Evolutionary conservation across 148 eudicot species (phyloP), one percentile per base, ranked within the genome.

Genomic region (Silene latifolia): DNA sequence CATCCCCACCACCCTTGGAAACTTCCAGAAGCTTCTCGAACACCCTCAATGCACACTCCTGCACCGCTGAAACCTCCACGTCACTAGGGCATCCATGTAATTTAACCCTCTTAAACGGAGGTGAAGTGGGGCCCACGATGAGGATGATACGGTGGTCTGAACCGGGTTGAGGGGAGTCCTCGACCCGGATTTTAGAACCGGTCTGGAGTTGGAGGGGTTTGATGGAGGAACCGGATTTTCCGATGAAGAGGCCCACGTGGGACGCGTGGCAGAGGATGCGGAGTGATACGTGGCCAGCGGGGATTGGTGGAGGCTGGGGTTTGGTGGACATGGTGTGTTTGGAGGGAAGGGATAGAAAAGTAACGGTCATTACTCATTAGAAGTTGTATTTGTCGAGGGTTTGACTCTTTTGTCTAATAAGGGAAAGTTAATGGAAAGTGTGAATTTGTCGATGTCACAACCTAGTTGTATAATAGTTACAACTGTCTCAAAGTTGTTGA

Each of bases 1-100:
- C 79, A 56, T 83, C 88, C 57, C 14, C 21, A 67, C 83, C 90
- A 62, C 14, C 3, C 53, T 83, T 87, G 18, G 91, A 87, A 54
- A 93, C 90, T 25, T 88, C 86, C 11, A 90, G 72, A 46, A 93
- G 78, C 85, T 84, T 85, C 86, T 93, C 98, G 56, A 90, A 93
- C 65, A 89, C 96, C 80, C 86, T 89, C 51, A 93, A 9, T 53
- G 89, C 76, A 62, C 91, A 89, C 72, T 86, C 88, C 70, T 93
- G 96, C 18, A 82, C 91, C 7, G 86, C 82, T 18, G 98, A 90
- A 0, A 87, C 86, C 66, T 84, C 80, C 4, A 11, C 76, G 4
- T 20, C 78, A 19, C 7, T 7, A 35, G 5, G 44, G 17, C 44
- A 20, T 19, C 11, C 32, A 0, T 14, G 74, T 24, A 89, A 46